These are phyloP conservation scores for Miscanthus lutarioriparius DNA, from an alignment of 176 grass and related monocot genomes.

Conservation along the genomic window DNA sequence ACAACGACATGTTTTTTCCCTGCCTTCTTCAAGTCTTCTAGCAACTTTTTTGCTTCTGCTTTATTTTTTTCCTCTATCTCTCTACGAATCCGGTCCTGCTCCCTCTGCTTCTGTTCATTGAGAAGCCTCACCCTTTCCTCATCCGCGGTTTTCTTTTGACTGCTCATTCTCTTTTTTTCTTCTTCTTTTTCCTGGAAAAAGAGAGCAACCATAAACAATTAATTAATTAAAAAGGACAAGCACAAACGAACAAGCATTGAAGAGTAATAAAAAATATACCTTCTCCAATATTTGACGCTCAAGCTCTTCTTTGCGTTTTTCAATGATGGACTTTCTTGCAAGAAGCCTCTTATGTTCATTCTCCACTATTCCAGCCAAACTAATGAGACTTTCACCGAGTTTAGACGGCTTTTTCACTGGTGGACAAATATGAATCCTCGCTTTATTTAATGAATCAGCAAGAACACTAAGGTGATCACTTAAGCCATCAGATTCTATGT, in stretches of 20 bases:
- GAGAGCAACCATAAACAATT: background rate
- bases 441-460: slow-evolving; percentile 81
- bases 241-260: background rate
- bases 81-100: slow-evolving; percentile 66
- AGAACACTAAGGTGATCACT: slow-evolving; percentile 73
- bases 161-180: slow-evolving; percentile 61
- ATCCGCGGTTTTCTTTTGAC: slow-evolving; percentile 64
- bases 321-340: slow-evolving; percentile 93
- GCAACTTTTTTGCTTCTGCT: slow-evolving; percentile 60
- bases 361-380: slow-evolving; percentile 66
- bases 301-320: slow-evolving; percentile 97
- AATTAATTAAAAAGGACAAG: background rate
- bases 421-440: slow-evolving; percentile 58
- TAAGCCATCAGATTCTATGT: slow-evolving; percentile 76
- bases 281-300: slow-evolving; percentile 97
- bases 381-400: slow-evolving; percentile 49
- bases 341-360: slow-evolving; percentile 95
- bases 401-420: slow-evolving; percentile 59
- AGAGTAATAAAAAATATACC: slow-evolving; percentile 33
- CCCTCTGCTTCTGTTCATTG: slow-evolving; percentile 65
- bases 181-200: slow-evolving; percentile 82
- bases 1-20: slow-evolving; percentile 64
- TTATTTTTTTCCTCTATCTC: slow-evolving; percentile 67
- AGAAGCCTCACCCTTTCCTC: slow-evolving; percentile 72
- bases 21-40: slow-evolving; percentile 48